Base-by-base conservation (phyloP, 2,329 filamentous ascomycete species). In the Penicillium vulpinum region DNA sequence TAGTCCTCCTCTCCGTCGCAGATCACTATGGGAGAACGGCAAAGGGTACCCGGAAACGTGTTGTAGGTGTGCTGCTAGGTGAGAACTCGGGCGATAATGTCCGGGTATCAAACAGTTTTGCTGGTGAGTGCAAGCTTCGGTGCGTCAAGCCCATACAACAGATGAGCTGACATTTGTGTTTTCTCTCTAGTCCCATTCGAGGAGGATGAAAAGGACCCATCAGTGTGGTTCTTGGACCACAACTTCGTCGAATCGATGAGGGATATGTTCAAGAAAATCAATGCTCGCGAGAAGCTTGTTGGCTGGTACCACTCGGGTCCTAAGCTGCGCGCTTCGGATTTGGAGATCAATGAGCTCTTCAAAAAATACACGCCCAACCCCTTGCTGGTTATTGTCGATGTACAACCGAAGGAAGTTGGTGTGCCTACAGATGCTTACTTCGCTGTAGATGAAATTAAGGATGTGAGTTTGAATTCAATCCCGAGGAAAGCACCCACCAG, bases 221-320 rank as follows among this genome's bases (percentile, higher is more conserved):
- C 93, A 35, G 94, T 99, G 73, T 99, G 94, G 94, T 99, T 97
- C 75, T 80, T 99, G 64, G 94, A 99, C 76, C 94, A 99, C 84
- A 97, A 97, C 84, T 99, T 97, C 72, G 90, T 99, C 77, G 94
- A 99, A 79, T 91, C 89, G 68, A 99, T 99, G 94, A 96, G 94
- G 80, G 94, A 97, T 78, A 99, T 99, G 94, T 99, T 99, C 85
- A 99, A 99, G 83, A 97, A 97, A 81, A 92, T 99, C 83, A 99
- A 99, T 81, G 94, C 94, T 60, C 84, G 91, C 63, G 94, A 99
- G 81, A 97, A 97, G 86, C 85, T 99, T 75, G 95, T 99, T 83
- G 94, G 94, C 72, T 99, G 94, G 94, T 99, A 99, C 78, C 94
- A 99, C 79, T 96, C 94, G 21, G 94, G 94, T 40, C 94, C 94